These are phyloP conservation scores for Stenocarpella maydis DNA, from an alignment of 2,329 filamentous ascomycete genomes.

Conservation along the genomic window DNA sequence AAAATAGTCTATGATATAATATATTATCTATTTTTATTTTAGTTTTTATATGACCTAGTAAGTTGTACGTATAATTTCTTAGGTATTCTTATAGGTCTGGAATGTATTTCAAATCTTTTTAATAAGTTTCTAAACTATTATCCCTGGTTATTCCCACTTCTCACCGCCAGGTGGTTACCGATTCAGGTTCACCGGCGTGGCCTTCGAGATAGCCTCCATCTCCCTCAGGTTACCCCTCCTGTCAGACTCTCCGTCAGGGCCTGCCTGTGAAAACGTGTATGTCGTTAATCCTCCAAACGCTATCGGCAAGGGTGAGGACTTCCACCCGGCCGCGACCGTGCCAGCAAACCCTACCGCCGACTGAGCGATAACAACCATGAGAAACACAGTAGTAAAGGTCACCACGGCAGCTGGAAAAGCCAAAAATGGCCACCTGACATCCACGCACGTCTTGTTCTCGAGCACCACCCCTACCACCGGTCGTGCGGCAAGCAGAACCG, in stretches of 20 bases:
- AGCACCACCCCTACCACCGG: background rate
- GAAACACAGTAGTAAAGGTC: background rate
- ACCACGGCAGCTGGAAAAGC: conserved; percentile 16
- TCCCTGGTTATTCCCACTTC: background rate
- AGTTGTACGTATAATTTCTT: no score
- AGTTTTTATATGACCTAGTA: no score
- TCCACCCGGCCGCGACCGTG: conserved; percentile 5
- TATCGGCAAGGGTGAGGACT: conserved; percentile 5
- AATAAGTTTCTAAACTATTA: no score
- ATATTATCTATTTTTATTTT: no score
- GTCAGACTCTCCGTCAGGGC: background rate
- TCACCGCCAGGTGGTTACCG: background rate
- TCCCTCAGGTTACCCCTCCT: background rate
- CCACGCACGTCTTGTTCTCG: conserved; percentile 15
- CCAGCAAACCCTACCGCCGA: background rate
- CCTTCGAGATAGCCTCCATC: conserved; percentile 7
- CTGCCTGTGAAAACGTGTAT: background rate
- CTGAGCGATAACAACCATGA: background rate
- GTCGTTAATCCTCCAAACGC: background rate
- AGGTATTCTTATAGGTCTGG: no score
- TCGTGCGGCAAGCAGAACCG: background rate
- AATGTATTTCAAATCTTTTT: no score
- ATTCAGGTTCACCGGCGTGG: background rate
- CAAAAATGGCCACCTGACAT: conserved; percentile 6
- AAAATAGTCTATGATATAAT: no score